Evolutionary conservation across 1,284 basidiomycete species (phyloP), one percentile per base, ranked within the genome.

Genomic region (Sphaerobolus stellatus): DNA sequence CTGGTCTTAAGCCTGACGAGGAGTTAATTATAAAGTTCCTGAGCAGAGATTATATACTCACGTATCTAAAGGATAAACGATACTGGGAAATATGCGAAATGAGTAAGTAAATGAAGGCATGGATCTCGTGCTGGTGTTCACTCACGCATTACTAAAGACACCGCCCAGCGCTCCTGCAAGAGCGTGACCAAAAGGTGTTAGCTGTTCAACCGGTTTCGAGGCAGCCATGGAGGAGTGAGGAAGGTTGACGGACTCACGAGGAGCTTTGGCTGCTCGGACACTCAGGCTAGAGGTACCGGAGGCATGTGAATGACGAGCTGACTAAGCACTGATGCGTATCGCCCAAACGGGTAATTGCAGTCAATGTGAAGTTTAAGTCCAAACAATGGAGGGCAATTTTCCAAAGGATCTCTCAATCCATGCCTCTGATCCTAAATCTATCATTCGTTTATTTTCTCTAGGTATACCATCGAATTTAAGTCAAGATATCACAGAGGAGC

Each of bases 61-160:
- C 87, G 77, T 86, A 74, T 99, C 97, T 55, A 99, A 76, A 25
- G 97, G 97, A 71, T 99, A 99, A 20, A 98, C 92, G 57, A 92
- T 81, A 45, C 92, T 94, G 63, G 4, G 53, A 34, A n/a, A 18
- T 14, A 43, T 27, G 11, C 40, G 29, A 28, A 13, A 53, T 34
- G 16, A 41, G 53, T 24, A 20, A 28, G 29, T 22, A 25, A 20
- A 45, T 5, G 33, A 14, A 29, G n/a, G 41, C 16, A 48, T 22
- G 18, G 41, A 28, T 11, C 16, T 18, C 41, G 22, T n/a, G n/a
- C n/a, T n/a, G n/a, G n/a, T n/a, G n/a, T 44, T 16, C 8, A 83
- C 92, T 74, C 69, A 96, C 92, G 94, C 92, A 64, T 92, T 93
- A 61, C 89, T 89, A 71, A 96, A 92, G 66, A 93, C 92, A 50